Evolutionary conservation across 495 filamentous ascomycete genomes (phyloP), one percentile per base, ranked within the genome.

Genomic region (Neurospora sp.): DNA sequence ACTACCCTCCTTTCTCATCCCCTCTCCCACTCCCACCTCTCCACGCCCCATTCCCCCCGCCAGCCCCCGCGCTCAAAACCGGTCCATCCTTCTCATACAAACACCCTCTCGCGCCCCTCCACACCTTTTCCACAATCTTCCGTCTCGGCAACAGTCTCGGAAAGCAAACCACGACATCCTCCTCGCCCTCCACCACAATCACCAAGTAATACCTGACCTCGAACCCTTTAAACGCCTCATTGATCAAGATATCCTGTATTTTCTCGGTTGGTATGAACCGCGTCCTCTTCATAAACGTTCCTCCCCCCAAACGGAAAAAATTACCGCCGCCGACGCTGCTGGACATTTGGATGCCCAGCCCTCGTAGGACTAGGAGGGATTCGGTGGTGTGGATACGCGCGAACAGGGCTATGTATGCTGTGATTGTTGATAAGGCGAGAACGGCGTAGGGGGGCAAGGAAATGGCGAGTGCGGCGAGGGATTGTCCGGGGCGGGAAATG

Each of bases 151-250:
- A 79, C 72, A 97, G 81, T 72, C 88, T 89, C 81, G 94, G 96
- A 81, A 98, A 99, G 5, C 98, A 94, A 39, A 99, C 95, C 11
- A 97, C 91, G 16, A 96, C 89, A 71, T 93, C 90, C 72, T 90
- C 89, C 83, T 98, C 96, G 44, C 92, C 95, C 78, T 97, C 92
- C 69, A 98, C 94, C 75, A 97, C 90, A 12, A 98, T 92, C 11
- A 91, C 89, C 16, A 99, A 84, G 81, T 97, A 97, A 80, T 93
- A 96, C 71, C 91, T 84, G 69, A 98, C 95, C 81, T 94, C 93
- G 79, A 97, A 96, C 48, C 96, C 95, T 73, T 89, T 89, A 83
- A 98, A 98, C 40, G 95, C 96, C 81, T 99, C 96, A 81, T 98
- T 93, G 66, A 99, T 92, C 72, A 97, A 87, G 72, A 98, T 91